phyloP scores from a whole-genome alignment of 164 flowering plant species.

The Chimonanthus salicifolius region DNA sequence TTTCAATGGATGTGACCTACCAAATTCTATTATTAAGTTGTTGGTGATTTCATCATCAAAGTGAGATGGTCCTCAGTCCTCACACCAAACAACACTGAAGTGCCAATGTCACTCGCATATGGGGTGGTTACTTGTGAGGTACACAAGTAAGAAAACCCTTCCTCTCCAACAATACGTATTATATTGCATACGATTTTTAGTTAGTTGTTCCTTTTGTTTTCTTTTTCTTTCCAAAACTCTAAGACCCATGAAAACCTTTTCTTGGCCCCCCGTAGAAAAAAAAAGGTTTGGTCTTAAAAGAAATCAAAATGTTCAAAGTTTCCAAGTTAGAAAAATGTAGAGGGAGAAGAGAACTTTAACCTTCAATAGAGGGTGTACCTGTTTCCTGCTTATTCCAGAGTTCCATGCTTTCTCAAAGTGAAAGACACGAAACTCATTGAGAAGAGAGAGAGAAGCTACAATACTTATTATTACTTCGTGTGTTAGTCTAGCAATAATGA shows the following conservation, averaged over 20 bases:
- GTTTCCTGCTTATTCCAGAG: too few species aligned
- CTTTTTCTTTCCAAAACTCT: background rate
- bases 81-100: background rate
- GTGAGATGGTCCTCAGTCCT: background rate
- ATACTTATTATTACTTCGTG: too few species aligned
- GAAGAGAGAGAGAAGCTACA: too few species aligned
- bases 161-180: background rate
- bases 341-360: background rate
- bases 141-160: background rate
- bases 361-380: background rate
- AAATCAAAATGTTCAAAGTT: background rate
- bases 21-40: background rate
- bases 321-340: background rate
- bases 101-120: background rate
- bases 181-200: background rate
- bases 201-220: background rate
- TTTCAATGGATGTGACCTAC: background rate
- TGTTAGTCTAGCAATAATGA: too few species aligned
- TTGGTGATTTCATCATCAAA: background rate
- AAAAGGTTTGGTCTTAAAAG: background rate
- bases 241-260: too few species aligned
- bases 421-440: too few species aligned
- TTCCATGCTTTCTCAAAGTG: too few species aligned
- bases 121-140: constrained; percentile 1
- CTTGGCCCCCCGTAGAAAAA: background rate